These are phyloP conservation scores for Flagelloscypha sp. DNA, from an alignment of 768 basidiomycete species.

Conservation along the genomic window DNA sequence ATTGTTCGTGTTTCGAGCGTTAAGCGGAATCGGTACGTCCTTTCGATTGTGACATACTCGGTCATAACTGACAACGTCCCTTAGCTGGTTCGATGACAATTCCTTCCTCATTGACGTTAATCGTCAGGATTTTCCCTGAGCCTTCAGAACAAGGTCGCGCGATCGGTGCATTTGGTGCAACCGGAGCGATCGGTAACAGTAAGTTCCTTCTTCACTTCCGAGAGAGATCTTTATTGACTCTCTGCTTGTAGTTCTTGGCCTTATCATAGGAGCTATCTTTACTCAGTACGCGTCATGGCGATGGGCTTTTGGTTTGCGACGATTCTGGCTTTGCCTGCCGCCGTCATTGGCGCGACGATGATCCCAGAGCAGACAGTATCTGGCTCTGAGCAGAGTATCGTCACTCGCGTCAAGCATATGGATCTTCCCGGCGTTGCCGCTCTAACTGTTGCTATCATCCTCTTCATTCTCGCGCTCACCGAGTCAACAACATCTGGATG, in stretches of 20 bases:
- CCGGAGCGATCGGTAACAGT: constrained; percentile 40
- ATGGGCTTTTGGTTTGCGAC: constrained; percentile 44
- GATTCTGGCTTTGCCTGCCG: constrained; percentile 27
- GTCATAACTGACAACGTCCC: neutral
- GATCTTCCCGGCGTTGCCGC: constrained; percentile 32
- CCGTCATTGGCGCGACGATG: constrained; percentile 22
- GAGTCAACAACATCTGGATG: constrained; percentile 43
- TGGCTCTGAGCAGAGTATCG: constrained; percentile 3
- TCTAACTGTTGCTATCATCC: constrained; percentile 27
- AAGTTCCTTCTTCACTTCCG: constrained; percentile 8
- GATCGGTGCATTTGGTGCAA: constrained; percentile 37
- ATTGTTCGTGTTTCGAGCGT: constrained; percentile 9
- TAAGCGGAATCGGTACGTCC: constrained; percentile 11
- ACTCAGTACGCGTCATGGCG: constrained; percentile 32
- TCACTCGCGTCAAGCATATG: constrained; percentile 19
- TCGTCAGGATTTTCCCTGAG: constrained; percentile 43
- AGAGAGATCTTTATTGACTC: too few relatives aligned
- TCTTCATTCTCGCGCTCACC: constrained; percentile 35
- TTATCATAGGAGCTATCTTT: constrained; percentile 38
- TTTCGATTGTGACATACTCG: too few relatives aligned
- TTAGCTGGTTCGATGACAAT: constrained; percentile 42
- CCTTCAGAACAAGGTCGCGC: constrained; percentile 38
- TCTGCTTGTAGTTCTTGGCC: constrained; percentile 25
- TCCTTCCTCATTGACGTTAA: constrained; percentile 41
- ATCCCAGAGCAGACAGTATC: constrained; percentile 21